Conservation (phyloP, 352 stramenopile genomes). For the Phytopythium chamaehyphon region DNA sequence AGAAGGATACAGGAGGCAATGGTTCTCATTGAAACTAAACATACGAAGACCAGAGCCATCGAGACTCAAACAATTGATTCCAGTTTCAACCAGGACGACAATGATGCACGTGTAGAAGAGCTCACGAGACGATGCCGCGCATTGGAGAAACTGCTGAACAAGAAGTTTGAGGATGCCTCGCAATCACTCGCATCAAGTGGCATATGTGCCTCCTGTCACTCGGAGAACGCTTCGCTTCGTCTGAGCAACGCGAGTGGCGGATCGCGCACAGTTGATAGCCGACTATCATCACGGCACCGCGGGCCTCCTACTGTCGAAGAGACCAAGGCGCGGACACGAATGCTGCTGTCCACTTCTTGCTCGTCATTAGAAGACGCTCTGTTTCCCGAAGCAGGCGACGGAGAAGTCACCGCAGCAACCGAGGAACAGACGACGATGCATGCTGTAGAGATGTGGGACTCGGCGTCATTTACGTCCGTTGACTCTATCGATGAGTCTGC, state of each 20-base stretch:
- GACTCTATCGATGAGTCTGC: slow-evolving; percentile 25
- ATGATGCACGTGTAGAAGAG: slow-evolving; percentile 27
- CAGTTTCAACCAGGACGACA: not conserved
- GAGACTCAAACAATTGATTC: slow-evolving; percentile 20
- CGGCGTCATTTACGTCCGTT: slow-evolving; percentile 26
- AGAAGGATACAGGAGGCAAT: slow-evolving; percentile 12
- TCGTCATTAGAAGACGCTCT: slow-evolving; percentile 17
- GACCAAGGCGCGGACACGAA: slow-evolving; percentile 18
- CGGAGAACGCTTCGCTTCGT: slow-evolving; percentile 7
- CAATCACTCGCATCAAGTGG: slow-evolving; percentile 12
- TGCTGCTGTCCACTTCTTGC: slow-evolving; percentile 18
- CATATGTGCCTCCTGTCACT: slow-evolving; percentile 24
- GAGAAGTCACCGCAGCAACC: slow-evolving; percentile 19
- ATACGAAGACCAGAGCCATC: not conserved
- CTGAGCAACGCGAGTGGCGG: not conserved
- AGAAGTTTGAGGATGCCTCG: slow-evolving; percentile 51
- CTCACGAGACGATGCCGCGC: slow-evolving; percentile 46
- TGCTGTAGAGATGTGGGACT: slow-evolving; percentile 34
- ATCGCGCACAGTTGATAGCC: not conserved
- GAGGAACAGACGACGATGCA: slow-evolving; percentile 30
- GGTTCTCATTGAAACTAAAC: slow-evolving; percentile 1
- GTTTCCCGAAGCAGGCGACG: slow-evolving; percentile 5
- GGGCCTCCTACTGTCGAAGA: slow-evolving; percentile 5
- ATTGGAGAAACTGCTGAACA: slow-evolving; percentile 47
- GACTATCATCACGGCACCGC: not conserved